Conservation (phyloP, 1,284 basidiomycete genomes). For the Apiotrichum porosum region DNA sequence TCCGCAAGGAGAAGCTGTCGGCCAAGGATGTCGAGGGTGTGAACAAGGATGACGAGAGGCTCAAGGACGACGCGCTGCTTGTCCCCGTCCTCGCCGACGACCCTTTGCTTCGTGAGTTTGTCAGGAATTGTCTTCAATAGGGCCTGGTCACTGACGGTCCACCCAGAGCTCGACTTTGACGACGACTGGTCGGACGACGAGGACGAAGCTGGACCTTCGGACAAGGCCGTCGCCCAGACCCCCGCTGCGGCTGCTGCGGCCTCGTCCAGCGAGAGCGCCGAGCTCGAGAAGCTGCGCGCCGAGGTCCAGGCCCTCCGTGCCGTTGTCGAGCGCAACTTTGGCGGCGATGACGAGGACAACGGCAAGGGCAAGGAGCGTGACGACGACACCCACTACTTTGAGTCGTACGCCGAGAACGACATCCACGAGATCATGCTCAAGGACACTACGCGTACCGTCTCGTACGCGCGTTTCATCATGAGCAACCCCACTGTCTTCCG, state of each 20-base stretch:
- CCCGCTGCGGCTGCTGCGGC: slow-evolving; percentile 49
- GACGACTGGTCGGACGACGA: slow-evolving; percentile 66
- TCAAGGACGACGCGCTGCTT: slow-evolving; percentile 70
- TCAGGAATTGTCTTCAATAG: slow-evolving; percentile 36
- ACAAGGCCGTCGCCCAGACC: background rate
- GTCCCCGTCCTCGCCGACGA: slow-evolving; percentile 76
- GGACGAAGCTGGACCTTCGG: slow-evolving; percentile 15
- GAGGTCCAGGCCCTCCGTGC: slow-evolving; percentile 31
- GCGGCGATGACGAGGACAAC: slow-evolving; percentile 23
- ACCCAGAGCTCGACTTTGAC: slow-evolving; percentile 57
- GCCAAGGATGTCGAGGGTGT: slow-evolving; percentile 1
- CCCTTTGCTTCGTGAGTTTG: slow-evolving; percentile 71
- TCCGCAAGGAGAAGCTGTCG: slow-evolving; percentile 57
- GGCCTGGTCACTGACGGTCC: no score
- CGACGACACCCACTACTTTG: slow-evolving; percentile 92
- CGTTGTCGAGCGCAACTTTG: slow-evolving; percentile 31
- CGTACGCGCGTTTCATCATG: slow-evolving; percentile 87
- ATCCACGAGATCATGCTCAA: slow-evolving; percentile 60
- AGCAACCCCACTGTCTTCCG: slow-evolving; percentile 78
- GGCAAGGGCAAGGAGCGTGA: slow-evolving; percentile 54
- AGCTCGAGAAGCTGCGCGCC: slow-evolving; percentile 31
- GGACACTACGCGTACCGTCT: slow-evolving; percentile 87
- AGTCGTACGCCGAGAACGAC: slow-evolving; percentile 80
- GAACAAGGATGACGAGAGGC: slow-evolving; percentile 25
- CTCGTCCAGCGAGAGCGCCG: slow-evolving; percentile 1